phyloP scores from a whole-genome alignment of 1,139 yeast genomes.

The Debaryomycetaceae sp. region DNA sequence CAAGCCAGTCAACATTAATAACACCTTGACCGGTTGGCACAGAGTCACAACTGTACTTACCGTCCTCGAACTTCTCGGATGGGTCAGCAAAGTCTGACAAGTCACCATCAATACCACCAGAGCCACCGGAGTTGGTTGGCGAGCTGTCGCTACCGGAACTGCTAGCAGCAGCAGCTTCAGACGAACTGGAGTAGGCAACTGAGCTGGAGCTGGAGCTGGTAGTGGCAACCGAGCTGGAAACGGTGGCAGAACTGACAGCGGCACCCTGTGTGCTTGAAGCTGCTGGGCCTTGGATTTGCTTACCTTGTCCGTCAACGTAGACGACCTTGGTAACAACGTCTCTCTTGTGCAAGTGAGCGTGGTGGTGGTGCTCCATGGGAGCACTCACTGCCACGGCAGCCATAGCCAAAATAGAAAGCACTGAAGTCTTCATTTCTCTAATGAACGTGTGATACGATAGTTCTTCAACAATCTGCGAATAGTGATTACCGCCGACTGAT shows the following conservation, averaged over 20 bases:
- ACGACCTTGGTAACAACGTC: slow-evolving; percentile 80
- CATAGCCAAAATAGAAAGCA: slow-evolving; percentile 16
- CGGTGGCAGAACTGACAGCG: slow-evolving; percentile 18
- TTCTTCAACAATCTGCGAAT: not conserved
- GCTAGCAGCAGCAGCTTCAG: slow-evolving; percentile 7
- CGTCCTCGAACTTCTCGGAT: slow-evolving; percentile 67
- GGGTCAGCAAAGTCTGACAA: slow-evolving; percentile 53
- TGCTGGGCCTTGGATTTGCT: slow-evolving; percentile 29
- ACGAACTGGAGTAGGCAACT: slow-evolving; percentile 25
- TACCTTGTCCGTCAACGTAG: slow-evolving; percentile 70
- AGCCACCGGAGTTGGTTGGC: slow-evolving; percentile 19
- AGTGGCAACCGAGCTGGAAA: slow-evolving; percentile 10
- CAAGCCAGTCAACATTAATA: slow-evolving; percentile 73
- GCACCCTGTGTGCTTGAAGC: slow-evolving; percentile 13
- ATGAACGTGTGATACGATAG: slow-evolving; percentile 1
- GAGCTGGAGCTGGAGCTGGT: slow-evolving; percentile 20
- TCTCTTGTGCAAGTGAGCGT: slow-evolving; percentile 54
- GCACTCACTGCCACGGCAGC: slow-evolving; percentile 27
- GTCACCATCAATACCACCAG: slow-evolving; percentile 51
- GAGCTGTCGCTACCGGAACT: slow-evolving; percentile 12
- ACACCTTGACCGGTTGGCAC: slow-evolving; percentile 96
- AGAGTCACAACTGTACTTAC: slow-evolving; percentile 65
- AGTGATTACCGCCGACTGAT: not conserved
- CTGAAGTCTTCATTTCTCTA: slow-evolving; percentile 14
- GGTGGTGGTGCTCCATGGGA: slow-evolving; percentile 32